Evolutionary conservation across 1,139 yeast genomes (phyloP).

Genomic region (Suhomyces panamericanus): DNA sequence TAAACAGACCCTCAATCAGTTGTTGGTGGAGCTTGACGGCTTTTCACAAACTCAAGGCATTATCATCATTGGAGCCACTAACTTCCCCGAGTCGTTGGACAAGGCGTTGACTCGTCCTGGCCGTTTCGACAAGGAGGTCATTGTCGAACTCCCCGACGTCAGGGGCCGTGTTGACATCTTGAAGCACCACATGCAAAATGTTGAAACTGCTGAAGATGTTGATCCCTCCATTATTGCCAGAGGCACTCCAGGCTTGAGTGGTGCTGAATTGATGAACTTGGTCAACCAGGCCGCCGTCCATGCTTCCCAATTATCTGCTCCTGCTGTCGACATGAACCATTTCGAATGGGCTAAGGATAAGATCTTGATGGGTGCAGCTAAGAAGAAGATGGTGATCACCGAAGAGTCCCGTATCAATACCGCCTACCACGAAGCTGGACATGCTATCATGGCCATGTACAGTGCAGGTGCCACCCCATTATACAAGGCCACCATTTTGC

Average conservation of each 20-base stretch:
- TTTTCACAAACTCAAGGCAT: constrained; percentile 92
- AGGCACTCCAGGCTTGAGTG: constrained; percentile 96
- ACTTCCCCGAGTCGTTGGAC: constrained; percentile 95
- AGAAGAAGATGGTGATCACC: constrained; percentile 95
- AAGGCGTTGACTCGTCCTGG: constrained; percentile 98
- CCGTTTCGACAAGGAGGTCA: constrained; percentile 92
- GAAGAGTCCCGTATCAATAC: constrained; percentile 92
- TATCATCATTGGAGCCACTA: constrained; percentile 96
- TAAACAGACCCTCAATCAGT: constrained; percentile 92
- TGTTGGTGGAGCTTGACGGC: constrained; percentile 94
- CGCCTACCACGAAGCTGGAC: constrained; percentile 99
- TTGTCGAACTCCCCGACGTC: constrained; percentile 95
- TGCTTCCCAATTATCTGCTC: constrained; percentile 91
- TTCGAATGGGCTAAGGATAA: constrained; percentile 99
- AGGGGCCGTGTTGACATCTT: constrained; percentile 94
- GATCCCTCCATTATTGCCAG: constrained; percentile 89
- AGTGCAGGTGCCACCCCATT: constrained; percentile 95
- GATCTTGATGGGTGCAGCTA: constrained; percentile 96
- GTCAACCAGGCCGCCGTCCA: constrained; percentile 98
- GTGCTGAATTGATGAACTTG: constrained; percentile 93
- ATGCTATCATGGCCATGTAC: constrained; percentile 95
- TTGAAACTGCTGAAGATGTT: constrained; percentile 80
- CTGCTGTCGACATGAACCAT: constrained; percentile 86
- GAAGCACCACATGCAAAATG: constrained; percentile 88
- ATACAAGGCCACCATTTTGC: constrained; percentile 94